phyloP scores from a whole-genome alignment of 1,139 yeast genomes.

The Yamadazyma pseudoaaseri region DNA sequence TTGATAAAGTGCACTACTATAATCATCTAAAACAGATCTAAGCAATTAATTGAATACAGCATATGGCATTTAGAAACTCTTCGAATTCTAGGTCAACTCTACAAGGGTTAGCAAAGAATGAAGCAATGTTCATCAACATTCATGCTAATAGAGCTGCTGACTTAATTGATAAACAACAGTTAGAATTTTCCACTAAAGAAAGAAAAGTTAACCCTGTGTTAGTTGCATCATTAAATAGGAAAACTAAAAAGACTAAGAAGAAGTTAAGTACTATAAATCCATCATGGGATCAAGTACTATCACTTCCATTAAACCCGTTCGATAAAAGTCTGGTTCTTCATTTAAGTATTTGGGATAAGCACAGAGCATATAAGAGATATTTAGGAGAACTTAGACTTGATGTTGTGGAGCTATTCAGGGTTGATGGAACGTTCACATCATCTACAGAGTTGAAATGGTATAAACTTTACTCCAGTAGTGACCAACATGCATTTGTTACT shows the following conservation, averaged over 20 bases:
- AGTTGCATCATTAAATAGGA: conserved; percentile 32
- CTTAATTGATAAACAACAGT: conserved; percentile 20
- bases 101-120: neutral
- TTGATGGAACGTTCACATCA: conserved; percentile 16
- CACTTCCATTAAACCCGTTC: conserved; percentile 28
- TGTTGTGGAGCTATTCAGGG: conserved; percentile 40
- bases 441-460: conserved; percentile 48
- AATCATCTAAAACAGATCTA: too few relatives aligned
- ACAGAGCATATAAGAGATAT: conserved; percentile 45
- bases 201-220: conserved; percentile 34
- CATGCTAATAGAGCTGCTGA: conserved; percentile 44
- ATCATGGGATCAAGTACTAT: conserved; percentile 42
- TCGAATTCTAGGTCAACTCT: neutral
- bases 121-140: conserved; percentile 18
- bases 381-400: conserved; percentile 56
- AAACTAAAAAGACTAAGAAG: conserved; percentile 28
- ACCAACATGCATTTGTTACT: conserved; percentile 50
- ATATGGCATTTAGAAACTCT: conserved; percentile 1
- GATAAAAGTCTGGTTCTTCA: conserved; percentile 31
- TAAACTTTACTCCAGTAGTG: conserved; percentile 45
- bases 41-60: neutral
- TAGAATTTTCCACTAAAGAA: conserved; percentile 9
- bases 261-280: conserved; percentile 43
- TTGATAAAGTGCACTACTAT: neutral
- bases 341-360: conserved; percentile 47